phyloP scores from a whole-genome alignment of 768 basidiomycete genomes.

The Lepiota brunneoincarnata region DNA sequence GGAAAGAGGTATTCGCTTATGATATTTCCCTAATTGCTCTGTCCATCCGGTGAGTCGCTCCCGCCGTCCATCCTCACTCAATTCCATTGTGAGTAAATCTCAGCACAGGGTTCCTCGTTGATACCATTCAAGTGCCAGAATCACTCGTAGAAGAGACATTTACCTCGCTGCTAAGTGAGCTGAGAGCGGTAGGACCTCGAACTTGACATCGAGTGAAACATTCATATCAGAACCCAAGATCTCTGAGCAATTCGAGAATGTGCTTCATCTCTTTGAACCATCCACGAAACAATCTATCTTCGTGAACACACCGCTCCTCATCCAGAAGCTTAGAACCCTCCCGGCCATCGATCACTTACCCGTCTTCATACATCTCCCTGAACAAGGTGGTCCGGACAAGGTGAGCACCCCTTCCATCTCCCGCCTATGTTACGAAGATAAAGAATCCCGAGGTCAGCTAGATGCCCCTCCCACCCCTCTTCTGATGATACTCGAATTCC shows the following conservation, averaged over 20 bases:
- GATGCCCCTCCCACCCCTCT: slow-evolving; percentile 5
- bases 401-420: background rate
- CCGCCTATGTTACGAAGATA: background rate
- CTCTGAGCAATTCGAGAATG: slow-evolving; percentile 30
- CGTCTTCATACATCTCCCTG: slow-evolving; percentile 1
- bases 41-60: slow-evolving; percentile 1
- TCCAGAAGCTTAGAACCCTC: slow-evolving; percentile 11
- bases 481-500: slow-evolving; percentile 4
- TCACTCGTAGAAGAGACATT: background rate
- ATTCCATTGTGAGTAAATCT: background rate
- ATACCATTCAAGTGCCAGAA: background rate
- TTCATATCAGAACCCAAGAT: background rate
- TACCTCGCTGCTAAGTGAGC: background rate
- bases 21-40: slow-evolving; percentile 8
- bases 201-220: background rate
- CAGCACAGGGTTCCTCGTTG: slow-evolving; percentile 10
- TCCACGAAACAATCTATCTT: slow-evolving; percentile 53
- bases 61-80: background rate
- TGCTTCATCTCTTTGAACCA: slow-evolving; percentile 46
- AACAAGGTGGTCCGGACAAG: background rate
- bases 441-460: background rate
- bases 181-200: background rate
- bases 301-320: slow-evolving; percentile 36
- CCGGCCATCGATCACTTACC: background rate
- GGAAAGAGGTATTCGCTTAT: background rate